phyloP scores from a whole-genome alignment of 352 stramenopile genomes.

The Pythium phragmitis region DNA sequence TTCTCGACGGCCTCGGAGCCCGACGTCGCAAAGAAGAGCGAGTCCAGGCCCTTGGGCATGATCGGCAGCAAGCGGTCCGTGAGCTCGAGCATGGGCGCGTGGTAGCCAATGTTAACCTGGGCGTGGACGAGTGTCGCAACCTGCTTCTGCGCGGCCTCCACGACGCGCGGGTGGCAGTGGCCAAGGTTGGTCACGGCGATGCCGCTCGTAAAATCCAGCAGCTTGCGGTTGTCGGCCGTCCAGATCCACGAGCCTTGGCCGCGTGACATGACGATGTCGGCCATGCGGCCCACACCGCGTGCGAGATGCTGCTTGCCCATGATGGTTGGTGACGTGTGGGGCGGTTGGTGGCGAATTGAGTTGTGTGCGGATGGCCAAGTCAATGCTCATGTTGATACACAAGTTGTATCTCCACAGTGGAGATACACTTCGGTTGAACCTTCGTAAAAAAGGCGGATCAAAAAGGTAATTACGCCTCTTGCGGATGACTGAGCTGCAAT shows the following conservation, averaged over 20 bases:
- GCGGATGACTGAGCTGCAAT: slow-evolving; percentile 5
- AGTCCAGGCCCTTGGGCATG: slow-evolving; percentile 80
- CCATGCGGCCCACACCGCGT: slow-evolving; percentile 81
- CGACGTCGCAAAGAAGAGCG: slow-evolving; percentile 89
- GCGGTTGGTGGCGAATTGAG: slow-evolving; percentile 8
- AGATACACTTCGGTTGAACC: slow-evolving; percentile 14
- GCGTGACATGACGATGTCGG: slow-evolving; percentile 81
- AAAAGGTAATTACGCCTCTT: background rate
- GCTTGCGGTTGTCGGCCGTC: slow-evolving; percentile 84
- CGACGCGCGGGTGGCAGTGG: slow-evolving; percentile 91
- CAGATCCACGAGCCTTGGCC: slow-evolving; percentile 87
- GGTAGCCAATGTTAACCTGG: slow-evolving; percentile 92
- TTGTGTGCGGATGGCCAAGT: background rate
- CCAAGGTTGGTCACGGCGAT: slow-evolving; percentile 93
- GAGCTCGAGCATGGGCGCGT: slow-evolving; percentile 91
- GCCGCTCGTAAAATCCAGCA: slow-evolving; percentile 92
- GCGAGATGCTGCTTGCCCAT: slow-evolving; percentile 76
- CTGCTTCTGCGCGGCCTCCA: slow-evolving; percentile 90
- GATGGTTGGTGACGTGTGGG: slow-evolving; percentile 3
- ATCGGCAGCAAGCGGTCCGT: slow-evolving; percentile 75
- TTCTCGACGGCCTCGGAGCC: slow-evolving; percentile 94
- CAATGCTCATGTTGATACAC: background rate
- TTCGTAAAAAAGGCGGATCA: slow-evolving; percentile 11
- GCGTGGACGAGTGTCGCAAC: slow-evolving; percentile 85
- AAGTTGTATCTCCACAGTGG: background rate